A percentile compares a stretch with the other conserved stretches of the same genome.
Evolutionary conservation across 495 filamentous ascomycete genomes (phyloP).

Genomic region (Tuber umbilicatum): DNA sequence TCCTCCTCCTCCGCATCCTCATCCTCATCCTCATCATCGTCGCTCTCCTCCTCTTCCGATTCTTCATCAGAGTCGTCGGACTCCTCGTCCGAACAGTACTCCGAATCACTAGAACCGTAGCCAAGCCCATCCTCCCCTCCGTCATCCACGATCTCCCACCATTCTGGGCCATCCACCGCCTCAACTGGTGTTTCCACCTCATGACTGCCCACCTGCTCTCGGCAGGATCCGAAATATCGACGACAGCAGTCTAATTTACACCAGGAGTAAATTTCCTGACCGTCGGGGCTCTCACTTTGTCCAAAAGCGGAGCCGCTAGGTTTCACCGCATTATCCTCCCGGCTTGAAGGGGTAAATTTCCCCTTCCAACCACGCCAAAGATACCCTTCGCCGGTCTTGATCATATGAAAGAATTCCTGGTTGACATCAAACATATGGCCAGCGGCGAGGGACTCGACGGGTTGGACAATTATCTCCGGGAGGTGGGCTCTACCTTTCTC

Average conservation of each 20-base stretch:
- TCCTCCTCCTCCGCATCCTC: constrained; percentile 11
- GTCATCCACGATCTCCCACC: constrained; percentile 29
- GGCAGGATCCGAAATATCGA: not conserved
- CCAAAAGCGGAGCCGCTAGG: constrained; percentile 17
- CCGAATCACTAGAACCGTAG: not conserved
- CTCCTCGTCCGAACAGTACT: constrained; percentile 8
- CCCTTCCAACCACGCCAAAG: constrained; percentile 29
- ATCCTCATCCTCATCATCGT: constrained; percentile 6
- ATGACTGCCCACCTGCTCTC: not conserved
- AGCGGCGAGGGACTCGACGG: constrained; percentile 15
- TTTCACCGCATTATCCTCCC: constrained; percentile 7
- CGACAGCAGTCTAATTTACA: constrained; percentile 7
- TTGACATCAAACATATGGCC: constrained; percentile 4
- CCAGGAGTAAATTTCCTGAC: not conserved
- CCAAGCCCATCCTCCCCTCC: constrained; percentile 3
- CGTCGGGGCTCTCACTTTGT: constrained; percentile 5
- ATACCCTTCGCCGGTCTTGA: constrained; percentile 9
- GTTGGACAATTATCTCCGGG: constrained; percentile 25
- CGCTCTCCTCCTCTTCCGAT: constrained; percentile 11
- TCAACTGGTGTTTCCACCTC: not conserved
- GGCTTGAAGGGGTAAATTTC: constrained; percentile 20
- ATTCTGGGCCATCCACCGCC: constrained; percentile 7
- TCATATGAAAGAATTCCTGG: constrained; percentile 16
- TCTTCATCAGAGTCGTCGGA: constrained; percentile 11
- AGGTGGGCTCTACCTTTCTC: not conserved